Base-by-base conservation (phyloP, 1,139 yeast genomes). In the Candida buenavistaensis region DNA sequence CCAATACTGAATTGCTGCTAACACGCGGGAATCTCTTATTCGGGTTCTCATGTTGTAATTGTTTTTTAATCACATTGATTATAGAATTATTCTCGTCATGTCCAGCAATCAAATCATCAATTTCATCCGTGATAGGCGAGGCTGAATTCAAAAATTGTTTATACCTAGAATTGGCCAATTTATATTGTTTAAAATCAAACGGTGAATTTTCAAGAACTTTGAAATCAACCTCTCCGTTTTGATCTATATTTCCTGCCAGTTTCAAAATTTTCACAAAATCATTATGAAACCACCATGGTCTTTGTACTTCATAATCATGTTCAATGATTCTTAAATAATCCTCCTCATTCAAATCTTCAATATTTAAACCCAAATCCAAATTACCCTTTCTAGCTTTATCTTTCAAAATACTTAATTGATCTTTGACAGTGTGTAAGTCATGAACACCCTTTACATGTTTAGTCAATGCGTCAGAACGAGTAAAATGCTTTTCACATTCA, bases 391-490 rank as follows among this genome's bases (percentile, higher is more conserved):
- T 40, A 3, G 51, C 52, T 33, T 51, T 55, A 23, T 52, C 57
- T 7, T 55, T 54, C 14, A 58, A 35, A 28, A 53, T 55, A 33
- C 51, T 51, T 40, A 64, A 50, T 3, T 64, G 68, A 41, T 67
- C 71, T 28, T 62, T 55, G 14, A 59, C 50, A 34, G 59, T 56
- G 38, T 68, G 68, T 38, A 70, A 65, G 38, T 78, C 82, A 49
- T 82, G 89, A 1, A 73, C 82, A 0, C 80, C 72, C 33, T 78
- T 69, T 36, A 82, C 66, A 52, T 84, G 92, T 47, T 77, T 73
- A 10, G 82, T 73, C 43, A 84, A 61, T 1, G 82, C 84, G 43
- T 79, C 86, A 1, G 80, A 65, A 38, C 82, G 55, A 1, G 78
- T 69, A 48, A 81, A 82, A 34, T 71, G 72, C 41, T 77, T 71